Evolutionary conservation across 164 flowering plant species (phyloP).

Genomic region (Umbilicus rupestris): DNA sequence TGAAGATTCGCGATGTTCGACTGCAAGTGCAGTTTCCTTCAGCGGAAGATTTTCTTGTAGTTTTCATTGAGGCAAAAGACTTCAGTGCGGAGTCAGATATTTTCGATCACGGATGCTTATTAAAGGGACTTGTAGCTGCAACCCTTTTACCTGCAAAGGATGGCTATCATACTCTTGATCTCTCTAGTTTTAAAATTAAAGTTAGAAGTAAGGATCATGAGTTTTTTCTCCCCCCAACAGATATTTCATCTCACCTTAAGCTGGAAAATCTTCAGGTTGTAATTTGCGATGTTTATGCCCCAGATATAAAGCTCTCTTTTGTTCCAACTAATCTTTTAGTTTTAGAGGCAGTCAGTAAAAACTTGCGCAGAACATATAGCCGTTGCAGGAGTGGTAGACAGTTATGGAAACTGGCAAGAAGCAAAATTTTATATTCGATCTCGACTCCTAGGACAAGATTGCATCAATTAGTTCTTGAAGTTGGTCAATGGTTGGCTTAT

Average conservation of each 20-base stretch:
- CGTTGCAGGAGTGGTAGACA: slow-evolving; percentile 52
- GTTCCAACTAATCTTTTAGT: slow-evolving; percentile 45
- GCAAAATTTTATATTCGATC: slow-evolving; percentile 26
- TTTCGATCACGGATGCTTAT: slow-evolving; percentile 27
- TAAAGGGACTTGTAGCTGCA: slow-evolving; percentile 36
- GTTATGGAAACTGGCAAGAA: slow-evolving; percentile 63
- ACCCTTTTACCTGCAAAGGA: slow-evolving; percentile 27
- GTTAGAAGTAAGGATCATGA: slow-evolving; percentile 30
- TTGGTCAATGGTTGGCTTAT: slow-evolving; percentile 47
- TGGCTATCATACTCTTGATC: slow-evolving; percentile 27
- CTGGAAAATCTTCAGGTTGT: slow-evolving; percentile 41
- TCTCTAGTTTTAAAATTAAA: slow-evolving; percentile 36
- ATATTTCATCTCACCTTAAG: slow-evolving; percentile 22
- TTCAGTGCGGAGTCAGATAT: slow-evolving; percentile 28
- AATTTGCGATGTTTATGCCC: slow-evolving; percentile 25
- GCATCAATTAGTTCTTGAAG: slow-evolving; percentile 27
- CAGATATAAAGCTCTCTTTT: slow-evolving; percentile 37
- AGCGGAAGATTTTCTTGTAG: slow-evolving; percentile 23
- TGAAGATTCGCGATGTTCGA: slow-evolving; percentile 32
- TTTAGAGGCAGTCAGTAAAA: slow-evolving; percentile 17
- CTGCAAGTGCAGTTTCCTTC: slow-evolving; percentile 38
- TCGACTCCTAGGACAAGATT: slow-evolving; percentile 32
- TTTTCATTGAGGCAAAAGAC: slow-evolving; percentile 29
- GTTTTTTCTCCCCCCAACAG: slow-evolving; percentile 21
- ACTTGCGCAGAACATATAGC: slow-evolving; percentile 25